Evolutionary conservation across 192 early-diverging fungal genomes (phyloP).

Genomic region (Linnemannia exigua): DNA sequence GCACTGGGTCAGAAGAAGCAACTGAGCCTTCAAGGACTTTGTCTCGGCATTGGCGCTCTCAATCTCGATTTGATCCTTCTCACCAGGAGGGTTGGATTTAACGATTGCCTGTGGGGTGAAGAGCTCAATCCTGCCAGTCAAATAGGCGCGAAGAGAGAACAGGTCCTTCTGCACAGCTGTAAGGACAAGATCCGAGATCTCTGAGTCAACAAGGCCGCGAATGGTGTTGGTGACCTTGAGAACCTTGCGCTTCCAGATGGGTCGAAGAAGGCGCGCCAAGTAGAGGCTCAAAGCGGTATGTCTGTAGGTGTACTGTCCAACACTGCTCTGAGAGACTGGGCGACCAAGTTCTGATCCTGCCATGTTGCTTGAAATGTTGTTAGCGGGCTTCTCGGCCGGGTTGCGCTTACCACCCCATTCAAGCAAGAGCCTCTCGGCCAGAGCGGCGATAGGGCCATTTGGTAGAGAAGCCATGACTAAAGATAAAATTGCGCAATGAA

Average conservation of each 20-base stretch:
- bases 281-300: conserved; percentile 87
- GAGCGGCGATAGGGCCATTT: conserved; percentile 40
- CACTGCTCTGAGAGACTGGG: conserved; percentile 46
- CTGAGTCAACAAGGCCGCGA: conserved; percentile 37
- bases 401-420: conserved; percentile 54
- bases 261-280: conserved; percentile 77
- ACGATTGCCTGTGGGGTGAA: conserved; percentile 36
- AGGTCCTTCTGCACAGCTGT: conserved; percentile 48
- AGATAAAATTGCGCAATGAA: not conserved
- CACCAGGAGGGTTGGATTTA: conserved; percentile 42
- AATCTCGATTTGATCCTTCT: conserved; percentile 53
- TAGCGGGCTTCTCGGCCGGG: conserved; percentile 11
- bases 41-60: conserved; percentile 65
- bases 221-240: conserved; percentile 29
- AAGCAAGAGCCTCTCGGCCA: conserved; percentile 45
- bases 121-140: conserved; percentile 26
- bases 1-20: conserved; percentile 68
- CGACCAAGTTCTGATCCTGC: conserved; percentile 53
- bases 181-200: conserved; percentile 40
- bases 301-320: conserved; percentile 71
- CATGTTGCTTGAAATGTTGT: conserved; percentile 16
- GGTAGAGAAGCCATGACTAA: conserved; percentile 43
- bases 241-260: conserved; percentile 77
- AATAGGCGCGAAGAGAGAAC: conserved; percentile 28
- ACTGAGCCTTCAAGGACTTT: conserved; percentile 69